Percentiles rank a stretch among this genome's conserved stretches.
These are phyloP conservation scores for Fusarium albidum DNA, from an alignment of 2,329 filamentous ascomycete species.

Conservation along the genomic window DNA sequence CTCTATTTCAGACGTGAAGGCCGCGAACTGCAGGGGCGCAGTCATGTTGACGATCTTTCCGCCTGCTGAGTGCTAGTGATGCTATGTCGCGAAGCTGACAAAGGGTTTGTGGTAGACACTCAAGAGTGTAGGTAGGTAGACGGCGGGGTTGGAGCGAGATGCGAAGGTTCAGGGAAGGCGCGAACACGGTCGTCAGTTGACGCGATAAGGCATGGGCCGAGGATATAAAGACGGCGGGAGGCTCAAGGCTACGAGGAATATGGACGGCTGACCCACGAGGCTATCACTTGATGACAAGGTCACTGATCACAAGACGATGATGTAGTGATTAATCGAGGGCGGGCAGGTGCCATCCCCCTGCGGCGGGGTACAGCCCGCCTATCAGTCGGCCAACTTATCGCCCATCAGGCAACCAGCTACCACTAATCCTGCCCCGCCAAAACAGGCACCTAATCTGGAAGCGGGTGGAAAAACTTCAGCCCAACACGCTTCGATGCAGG, in stretches of 20 bases:
- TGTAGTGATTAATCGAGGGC: slow-evolving; percentile 32
- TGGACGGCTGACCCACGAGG: slow-evolving; percentile 33
- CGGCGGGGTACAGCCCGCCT: slow-evolving; percentile 34
- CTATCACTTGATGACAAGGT: slow-evolving; percentile 38
- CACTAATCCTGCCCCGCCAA: neutral
- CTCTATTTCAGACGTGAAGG: slow-evolving; percentile 94
- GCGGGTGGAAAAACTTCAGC: too few species aligned
- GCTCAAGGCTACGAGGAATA: slow-evolving; percentile 6
- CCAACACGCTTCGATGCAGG: neutral
- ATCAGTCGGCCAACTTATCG: slow-evolving; percentile 13
- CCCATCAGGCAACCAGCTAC: slow-evolving; percentile 4
- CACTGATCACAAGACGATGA: slow-evolving; percentile 38
- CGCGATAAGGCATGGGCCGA: neutral
- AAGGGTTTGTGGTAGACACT: slow-evolving; percentile 3
- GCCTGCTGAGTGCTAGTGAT: neutral
- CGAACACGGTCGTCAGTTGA: slow-evolving; percentile 2
- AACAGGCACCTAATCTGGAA: too few species aligned
- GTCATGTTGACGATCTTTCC: slow-evolving; percentile 54
- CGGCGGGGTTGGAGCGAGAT: slow-evolving; percentile 20
- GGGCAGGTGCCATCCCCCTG: slow-evolving; percentile 32
- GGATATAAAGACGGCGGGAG: neutral
- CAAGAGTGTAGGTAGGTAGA: slow-evolving; percentile 10
- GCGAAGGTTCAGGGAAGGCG: slow-evolving; percentile 7
- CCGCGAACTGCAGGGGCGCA: slow-evolving; percentile 72
- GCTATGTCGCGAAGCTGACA: slow-evolving; percentile 10